phyloP scores from a whole-genome alignment of 2,329 filamentous ascomycete species.

The Sporothrix variecibatus region DNA sequence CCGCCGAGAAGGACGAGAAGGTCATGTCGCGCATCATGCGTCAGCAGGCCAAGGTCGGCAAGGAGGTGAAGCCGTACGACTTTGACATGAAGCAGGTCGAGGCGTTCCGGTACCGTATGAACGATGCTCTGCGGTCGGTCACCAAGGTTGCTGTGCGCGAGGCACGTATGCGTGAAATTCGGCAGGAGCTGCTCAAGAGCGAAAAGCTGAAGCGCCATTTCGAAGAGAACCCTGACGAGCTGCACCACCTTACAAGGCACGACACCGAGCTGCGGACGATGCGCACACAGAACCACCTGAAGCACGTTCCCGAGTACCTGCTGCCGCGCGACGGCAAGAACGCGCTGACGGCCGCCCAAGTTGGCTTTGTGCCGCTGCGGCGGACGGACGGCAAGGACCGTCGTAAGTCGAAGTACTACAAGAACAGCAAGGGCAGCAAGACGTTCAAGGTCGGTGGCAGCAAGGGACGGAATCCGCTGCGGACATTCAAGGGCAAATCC shows the following conservation, averaged over 20 bases:
- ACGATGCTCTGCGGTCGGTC: constrained; percentile 85
- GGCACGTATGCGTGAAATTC: constrained; percentile 82
- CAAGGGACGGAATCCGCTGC: constrained; percentile 30
- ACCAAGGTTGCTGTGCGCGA: constrained; percentile 88
- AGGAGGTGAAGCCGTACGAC: constrained; percentile 82
- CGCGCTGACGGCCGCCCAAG: constrained; percentile 62
- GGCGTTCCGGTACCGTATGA: constrained; percentile 91
- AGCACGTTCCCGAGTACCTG: constrained; percentile 92
- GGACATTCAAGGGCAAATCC: constrained; percentile 29
- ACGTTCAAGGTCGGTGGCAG: constrained; percentile 20
- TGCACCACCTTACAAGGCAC: constrained; percentile 77
- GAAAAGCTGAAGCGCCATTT: constrained; percentile 96
- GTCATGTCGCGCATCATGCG: constrained; percentile 77
- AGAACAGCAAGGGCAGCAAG: constrained; percentile 54
- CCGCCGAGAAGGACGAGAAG: constrained; percentile 80
- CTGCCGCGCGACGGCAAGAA: constrained; percentile 76
- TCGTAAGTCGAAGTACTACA: constrained; percentile 47
- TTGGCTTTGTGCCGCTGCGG: constrained; percentile 74
- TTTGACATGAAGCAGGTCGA: constrained; percentile 96
- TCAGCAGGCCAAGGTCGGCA: constrained; percentile 77
- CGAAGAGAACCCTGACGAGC: constrained; percentile 90
- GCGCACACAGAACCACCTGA: constrained; percentile 82
- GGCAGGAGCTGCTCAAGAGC: constrained; percentile 86
- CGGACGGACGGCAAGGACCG: constrained; percentile 55
- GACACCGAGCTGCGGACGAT: constrained; percentile 85